Evolutionary conservation across 1,139 yeast genomes (phyloP).

Genomic region (Yamadazyma spencermartinsiae): DNA sequence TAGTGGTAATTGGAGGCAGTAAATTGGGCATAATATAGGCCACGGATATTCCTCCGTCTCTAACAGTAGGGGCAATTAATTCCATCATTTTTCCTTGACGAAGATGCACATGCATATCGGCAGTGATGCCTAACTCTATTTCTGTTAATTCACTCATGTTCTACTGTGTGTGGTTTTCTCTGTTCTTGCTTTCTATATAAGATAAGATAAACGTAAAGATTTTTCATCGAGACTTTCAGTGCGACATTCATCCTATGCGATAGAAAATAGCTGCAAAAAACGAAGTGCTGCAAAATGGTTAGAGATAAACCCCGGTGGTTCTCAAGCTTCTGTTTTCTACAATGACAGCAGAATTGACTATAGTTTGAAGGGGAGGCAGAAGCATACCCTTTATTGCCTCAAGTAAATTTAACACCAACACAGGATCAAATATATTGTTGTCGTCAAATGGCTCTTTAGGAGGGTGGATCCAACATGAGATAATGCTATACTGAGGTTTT

Average conservation of each 20-base stretch:
- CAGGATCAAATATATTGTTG: slow-evolving; percentile 12
- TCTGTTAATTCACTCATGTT: slow-evolving; percentile 24
- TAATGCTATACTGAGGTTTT: slow-evolving; percentile 18
- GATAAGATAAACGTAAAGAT: too few relatives aligned
- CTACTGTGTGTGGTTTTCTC: too few relatives aligned
- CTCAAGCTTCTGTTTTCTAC: slow-evolving; percentile 16
- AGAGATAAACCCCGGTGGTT: slow-evolving; percentile 7
- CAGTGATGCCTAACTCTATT: slow-evolving; percentile 76
- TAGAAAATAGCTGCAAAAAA: neutral
- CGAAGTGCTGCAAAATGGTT: too few relatives aligned
- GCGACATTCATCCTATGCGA: neutral
- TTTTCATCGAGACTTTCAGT: neutral
- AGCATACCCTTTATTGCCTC: slow-evolving; percentile 16
- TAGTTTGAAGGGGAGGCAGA: slow-evolving; percentile 3
- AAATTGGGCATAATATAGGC: slow-evolving; percentile 97
- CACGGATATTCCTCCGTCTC: slow-evolving; percentile 85
- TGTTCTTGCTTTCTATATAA: neutral
- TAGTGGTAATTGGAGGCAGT: slow-evolving; percentile 87
- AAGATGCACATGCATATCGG: slow-evolving; percentile 95
- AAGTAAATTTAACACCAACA: slow-evolving; percentile 13
- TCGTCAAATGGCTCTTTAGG: slow-evolving; percentile 12
- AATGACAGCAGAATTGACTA: slow-evolving; percentile 16
- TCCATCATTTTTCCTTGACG: slow-evolving; percentile 94
- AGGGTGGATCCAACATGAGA: slow-evolving; percentile 25
- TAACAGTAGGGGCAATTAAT: slow-evolving; percentile 84